Base-by-base conservation (phyloP, 1,139 yeast species). In the Yamadazyma kanchanaburiensis region DNA sequence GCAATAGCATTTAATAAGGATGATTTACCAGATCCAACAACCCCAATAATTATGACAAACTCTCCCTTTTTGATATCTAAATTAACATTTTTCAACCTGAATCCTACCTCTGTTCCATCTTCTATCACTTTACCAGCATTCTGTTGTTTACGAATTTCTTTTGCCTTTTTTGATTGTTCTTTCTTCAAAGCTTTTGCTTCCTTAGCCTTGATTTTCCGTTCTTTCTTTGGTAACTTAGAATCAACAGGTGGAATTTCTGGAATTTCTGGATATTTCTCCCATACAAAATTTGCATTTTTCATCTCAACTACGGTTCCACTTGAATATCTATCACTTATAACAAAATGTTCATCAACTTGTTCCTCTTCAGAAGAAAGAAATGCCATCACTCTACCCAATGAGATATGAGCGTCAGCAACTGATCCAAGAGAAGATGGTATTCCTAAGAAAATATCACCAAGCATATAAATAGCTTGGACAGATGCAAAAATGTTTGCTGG, bases 401-500 rank as follows among this genome's bases (percentile, higher is more conserved):
- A 86, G 31, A 82, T 64, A 40, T 68, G 61, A 10, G 85, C 87
- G 55, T 85, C 94, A 3, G 80, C 55, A 41, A 83, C 79, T 60
- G 85, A 60, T 15, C 95, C 96, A 29, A 85, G 59, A 48, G 85
- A 60, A 48, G 85, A 64, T 12, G 72, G 65, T 34, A 62, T 67
- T 30, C 55, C 60, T 3, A 75, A 48, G 42, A 74, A 62, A 17
- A 74, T 69, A 45, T 79, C 80, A 61, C 30, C 28, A n/a, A 36
- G 23, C 12, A 21, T 12, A 3, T 14, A 25, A 27, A 86, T 86
- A 36, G 85, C 66, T 1, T 89, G 70, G 30, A 88, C 61, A n/a
- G 95, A 81, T 0, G 96, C 75, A 50, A 88, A 88, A 13, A 88
- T 76, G 23, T 72, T 62, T 4, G 88, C 91, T 2, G 95, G 80